These are phyloP conservation scores for Globisporangium parvum DNA, from an alignment of 352 stramenopile genomes.

Conservation along the genomic window DNA sequence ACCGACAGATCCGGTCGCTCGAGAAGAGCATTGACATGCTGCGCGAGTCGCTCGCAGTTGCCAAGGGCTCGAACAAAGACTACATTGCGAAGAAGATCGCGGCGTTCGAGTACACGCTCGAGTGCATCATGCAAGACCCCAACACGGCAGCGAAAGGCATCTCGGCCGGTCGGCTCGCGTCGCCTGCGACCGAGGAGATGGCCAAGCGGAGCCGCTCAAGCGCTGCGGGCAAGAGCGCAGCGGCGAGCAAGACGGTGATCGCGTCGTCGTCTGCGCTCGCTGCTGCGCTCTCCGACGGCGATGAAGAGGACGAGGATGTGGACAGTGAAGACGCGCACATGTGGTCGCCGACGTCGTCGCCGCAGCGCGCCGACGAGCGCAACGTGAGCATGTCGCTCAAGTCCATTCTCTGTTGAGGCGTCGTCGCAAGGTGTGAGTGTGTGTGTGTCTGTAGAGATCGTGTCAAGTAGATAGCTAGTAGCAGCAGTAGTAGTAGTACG, in stretches of 20 bases:
- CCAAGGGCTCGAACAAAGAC: conserved; percentile 70
- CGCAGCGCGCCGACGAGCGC: conserved; percentile 24
- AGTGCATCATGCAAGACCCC: conserved; percentile 78
- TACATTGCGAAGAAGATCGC: conserved; percentile 82
- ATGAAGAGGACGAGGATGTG: conserved; percentile 26
- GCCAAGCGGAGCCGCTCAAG: conserved; percentile 45
- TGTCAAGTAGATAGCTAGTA: neutral
- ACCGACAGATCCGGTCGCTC: conserved; percentile 75
- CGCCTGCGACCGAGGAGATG: conserved; percentile 49
- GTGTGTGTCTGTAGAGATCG: neutral
- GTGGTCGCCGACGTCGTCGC: conserved; percentile 13
- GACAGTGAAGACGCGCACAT: conserved; percentile 8
- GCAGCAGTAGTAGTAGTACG: neutral
- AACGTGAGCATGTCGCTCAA: conserved; percentile 64
- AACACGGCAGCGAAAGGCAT: conserved; percentile 75
- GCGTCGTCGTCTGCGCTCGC: conserved; percentile 21
- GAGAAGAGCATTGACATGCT: conserved; percentile 85
- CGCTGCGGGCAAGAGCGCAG: conserved; percentile 1
- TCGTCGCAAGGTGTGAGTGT: neutral
- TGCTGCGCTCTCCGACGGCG: conserved; percentile 39
- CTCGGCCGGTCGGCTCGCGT: conserved; percentile 50
- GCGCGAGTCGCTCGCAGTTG: conserved; percentile 57
- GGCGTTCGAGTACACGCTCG: conserved; percentile 72
- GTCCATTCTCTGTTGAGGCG: conserved; percentile 61
- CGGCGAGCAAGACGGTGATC: conserved; percentile 3